Evolutionary conservation across 208 protist species (phyloP).

Genomic region (Crithidia bombi): DNA sequence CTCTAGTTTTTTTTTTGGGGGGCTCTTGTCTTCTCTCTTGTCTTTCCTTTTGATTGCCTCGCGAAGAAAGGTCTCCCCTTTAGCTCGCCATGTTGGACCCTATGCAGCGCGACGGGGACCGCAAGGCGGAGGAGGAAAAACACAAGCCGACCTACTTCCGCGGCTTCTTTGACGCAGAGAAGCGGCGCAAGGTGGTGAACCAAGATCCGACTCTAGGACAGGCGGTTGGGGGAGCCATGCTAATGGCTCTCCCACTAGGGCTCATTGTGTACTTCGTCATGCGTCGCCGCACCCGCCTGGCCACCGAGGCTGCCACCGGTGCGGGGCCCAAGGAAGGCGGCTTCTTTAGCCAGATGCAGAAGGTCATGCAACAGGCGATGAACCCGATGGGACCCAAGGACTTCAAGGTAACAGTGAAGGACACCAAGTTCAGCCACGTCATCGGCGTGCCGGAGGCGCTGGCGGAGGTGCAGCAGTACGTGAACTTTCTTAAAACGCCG

Average conservation of each 20-base stretch:
- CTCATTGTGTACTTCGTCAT: slow-evolving; percentile 63
- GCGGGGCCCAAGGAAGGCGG: slow-evolving; percentile 27
- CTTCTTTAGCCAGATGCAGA: slow-evolving; percentile 59
- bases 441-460: slow-evolving; percentile 95
- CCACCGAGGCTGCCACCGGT: slow-evolving; percentile 30
- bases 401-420: slow-evolving; percentile 80
- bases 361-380: slow-evolving; percentile 70
- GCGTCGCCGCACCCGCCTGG: slow-evolving; percentile 42
- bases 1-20: too few species aligned
- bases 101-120: slow-evolving; percentile 19
- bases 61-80: background rate
- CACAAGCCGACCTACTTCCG: slow-evolving; percentile 65
- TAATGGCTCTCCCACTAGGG: slow-evolving; percentile 68
- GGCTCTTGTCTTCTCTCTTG: background rate
- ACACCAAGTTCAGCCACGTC: slow-evolving; percentile 86
- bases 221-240: slow-evolving; percentile 51
- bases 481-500: slow-evolving; percentile 95
- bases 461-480: slow-evolving; percentile 95
- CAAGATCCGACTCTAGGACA: slow-evolving; percentile 62
- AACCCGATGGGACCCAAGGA: slow-evolving; percentile 71
- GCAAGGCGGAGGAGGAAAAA: slow-evolving; percentile 4
- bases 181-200: slow-evolving; percentile 76
- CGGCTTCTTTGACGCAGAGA: slow-evolving; percentile 86
- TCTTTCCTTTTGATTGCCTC: background rate
- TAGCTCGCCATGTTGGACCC: slow-evolving; percentile 17